Evolutionary conservation across 495 filamentous ascomycete genomes (phyloP).

Genomic region (Lasiosphaeriaceae sp.): DNA sequence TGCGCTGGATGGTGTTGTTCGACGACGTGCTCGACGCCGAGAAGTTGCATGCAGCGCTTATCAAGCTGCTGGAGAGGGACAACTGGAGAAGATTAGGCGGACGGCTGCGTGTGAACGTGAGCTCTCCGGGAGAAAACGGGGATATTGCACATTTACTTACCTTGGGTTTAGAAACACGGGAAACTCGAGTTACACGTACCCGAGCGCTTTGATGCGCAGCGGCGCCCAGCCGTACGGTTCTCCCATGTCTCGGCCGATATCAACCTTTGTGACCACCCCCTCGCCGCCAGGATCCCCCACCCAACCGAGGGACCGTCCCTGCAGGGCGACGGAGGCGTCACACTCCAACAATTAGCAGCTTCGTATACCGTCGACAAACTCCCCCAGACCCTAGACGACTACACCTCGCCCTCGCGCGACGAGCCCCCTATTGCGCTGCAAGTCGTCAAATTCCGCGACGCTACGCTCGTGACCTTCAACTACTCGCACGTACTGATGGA

Average conservation of each 20-base stretch:
- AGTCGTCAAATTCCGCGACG: slow-evolving; percentile 44
- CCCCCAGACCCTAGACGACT: slow-evolving; percentile 35
- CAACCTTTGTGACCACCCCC: slow-evolving; percentile 31
- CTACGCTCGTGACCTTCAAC: slow-evolving; percentile 42
- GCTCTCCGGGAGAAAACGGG: slow-evolving; percentile 4
- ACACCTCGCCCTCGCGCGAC: slow-evolving; percentile 35
- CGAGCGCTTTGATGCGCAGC: slow-evolving; percentile 29
- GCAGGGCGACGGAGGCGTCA: slow-evolving; percentile 26
- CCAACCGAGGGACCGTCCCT: slow-evolving; percentile 28
- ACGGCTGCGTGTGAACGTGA: slow-evolving; percentile 31
- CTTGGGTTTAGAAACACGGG: slow-evolving; percentile 9
- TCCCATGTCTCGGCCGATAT: slow-evolving; percentile 24
- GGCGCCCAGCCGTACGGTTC: slow-evolving; percentile 34
- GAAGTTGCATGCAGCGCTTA: slow-evolving; percentile 35
- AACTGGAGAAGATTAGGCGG: slow-evolving; percentile 46
- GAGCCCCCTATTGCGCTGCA: slow-evolving; percentile 44
- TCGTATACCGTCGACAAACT: slow-evolving; percentile 7
- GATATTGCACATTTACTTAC: not conserved
- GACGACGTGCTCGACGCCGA: slow-evolving; percentile 45
- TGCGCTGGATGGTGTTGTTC: slow-evolving; percentile 36
- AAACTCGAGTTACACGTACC: slow-evolving; percentile 47
- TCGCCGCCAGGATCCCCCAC: slow-evolving; percentile 26
- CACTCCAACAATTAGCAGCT: slow-evolving; percentile 20
- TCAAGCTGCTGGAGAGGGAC: slow-evolving; percentile 31
- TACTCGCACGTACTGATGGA: slow-evolving; percentile 50